Evolutionary conservation across 768 basidiomycete species (phyloP).

Genomic region (Mycena crocata): DNA sequence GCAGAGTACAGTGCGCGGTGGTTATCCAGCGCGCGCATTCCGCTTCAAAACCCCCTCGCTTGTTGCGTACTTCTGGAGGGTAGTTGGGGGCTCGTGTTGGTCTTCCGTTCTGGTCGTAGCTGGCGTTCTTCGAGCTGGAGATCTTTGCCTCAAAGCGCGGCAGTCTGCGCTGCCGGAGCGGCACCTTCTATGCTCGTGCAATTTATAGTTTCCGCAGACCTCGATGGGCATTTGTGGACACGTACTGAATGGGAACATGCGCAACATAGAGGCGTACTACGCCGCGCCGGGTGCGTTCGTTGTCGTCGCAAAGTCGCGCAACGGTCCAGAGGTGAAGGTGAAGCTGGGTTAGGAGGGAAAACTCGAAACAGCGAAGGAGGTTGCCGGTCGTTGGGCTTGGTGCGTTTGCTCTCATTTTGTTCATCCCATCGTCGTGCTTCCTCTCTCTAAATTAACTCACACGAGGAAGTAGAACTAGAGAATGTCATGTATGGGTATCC

Average conservation of each 20-base stretch:
- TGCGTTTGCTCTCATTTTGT: conserved; percentile 5
- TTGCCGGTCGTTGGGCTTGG: conserved; percentile 22
- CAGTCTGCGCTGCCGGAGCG: background rate
- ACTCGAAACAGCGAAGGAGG: background rate
- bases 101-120: background rate
- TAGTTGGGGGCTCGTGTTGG: no score
- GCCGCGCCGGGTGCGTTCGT: background rate
- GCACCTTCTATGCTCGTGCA: no score
- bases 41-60: background rate
- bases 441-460: no score
- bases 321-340: no score
- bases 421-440: no score
- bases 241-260: background rate
- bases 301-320: conserved; percentile 4
- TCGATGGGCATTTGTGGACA: background rate
- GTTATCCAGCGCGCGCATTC: background rate
- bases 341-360: no score
- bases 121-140: background rate
- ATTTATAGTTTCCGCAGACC: no score
- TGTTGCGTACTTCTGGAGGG: conserved; percentile 4
- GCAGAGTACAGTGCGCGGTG: conserved; percentile 3
- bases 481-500: no score
- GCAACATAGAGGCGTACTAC: conserved; percentile 14
- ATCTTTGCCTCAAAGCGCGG: background rate
- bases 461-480: no score